Conservation (phyloP, 2,329 filamentous ascomycete genomes). For the Nigrospora oryzae region DNA sequence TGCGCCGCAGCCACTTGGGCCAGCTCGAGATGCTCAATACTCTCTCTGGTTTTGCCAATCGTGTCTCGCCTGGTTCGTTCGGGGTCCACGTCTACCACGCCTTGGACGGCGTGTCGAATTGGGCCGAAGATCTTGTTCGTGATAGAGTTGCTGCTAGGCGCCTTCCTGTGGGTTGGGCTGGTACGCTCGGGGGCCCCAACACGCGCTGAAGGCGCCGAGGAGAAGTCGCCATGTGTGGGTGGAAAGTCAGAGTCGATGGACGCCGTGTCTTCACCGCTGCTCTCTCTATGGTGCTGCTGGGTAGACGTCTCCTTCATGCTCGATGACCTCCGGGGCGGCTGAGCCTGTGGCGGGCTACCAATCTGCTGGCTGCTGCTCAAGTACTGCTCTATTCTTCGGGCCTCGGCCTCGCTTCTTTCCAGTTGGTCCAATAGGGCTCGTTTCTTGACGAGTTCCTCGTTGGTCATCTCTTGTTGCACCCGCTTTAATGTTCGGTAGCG, state of each 20-base stretch:
- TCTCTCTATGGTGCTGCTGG: conserved; percentile 44
- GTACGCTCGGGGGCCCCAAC: conserved; percentile 58
- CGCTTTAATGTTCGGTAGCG: conserved; percentile 87
- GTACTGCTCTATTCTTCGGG: conserved; percentile 88
- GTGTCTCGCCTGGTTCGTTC: conserved; percentile 86
- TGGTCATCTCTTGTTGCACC: conserved; percentile 95
- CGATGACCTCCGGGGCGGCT: conserved; percentile 59
- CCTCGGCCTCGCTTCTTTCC: conserved; percentile 90
- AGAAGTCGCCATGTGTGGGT: conserved; percentile 69
- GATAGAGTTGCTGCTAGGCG: conserved; percentile 79
- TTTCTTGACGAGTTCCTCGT: conserved; percentile 88
- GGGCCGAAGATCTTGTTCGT: conserved; percentile 91
- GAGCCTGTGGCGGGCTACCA: conserved; percentile 20
- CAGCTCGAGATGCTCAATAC: conserved; percentile 78
- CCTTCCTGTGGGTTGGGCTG: conserved; percentile 63
- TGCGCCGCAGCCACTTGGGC: conserved; percentile 80
- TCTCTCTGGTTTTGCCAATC: conserved; percentile 92
- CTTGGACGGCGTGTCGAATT: conserved; percentile 90
- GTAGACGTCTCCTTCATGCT: conserved; percentile 42
- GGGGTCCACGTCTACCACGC: conserved; percentile 91
- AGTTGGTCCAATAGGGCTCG: conserved; percentile 71
- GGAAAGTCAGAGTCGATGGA: conserved; percentile 97
- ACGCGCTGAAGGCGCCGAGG: conserved; percentile 61
- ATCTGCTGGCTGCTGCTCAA: conserved; percentile 64
- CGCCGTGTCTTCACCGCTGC: conserved; percentile 65